These are phyloP conservation scores for Brasilioporus rufonigricans DNA, from an alignment of 768 basidiomycete species.

Conservation along the genomic window DNA sequence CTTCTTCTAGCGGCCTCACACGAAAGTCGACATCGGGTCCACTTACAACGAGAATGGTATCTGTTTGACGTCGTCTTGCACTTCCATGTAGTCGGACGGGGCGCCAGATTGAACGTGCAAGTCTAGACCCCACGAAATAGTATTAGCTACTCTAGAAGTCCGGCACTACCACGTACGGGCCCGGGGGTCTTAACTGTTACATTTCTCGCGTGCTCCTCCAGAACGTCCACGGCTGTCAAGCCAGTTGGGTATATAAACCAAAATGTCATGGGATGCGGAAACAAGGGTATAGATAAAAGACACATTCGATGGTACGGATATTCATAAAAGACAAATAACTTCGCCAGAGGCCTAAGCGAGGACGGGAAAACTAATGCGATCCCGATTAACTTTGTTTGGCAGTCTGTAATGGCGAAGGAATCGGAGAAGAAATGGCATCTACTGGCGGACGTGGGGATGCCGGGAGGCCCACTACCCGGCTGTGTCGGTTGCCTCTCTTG, in stretches of 20 bases:
- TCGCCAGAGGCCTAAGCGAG: background rate
- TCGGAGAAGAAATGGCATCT: slow-evolving; percentile 12
- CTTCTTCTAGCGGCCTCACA: slow-evolving; percentile 1
- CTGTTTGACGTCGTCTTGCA: slow-evolving; percentile 7
- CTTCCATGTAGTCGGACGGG: too few relatives aligned
- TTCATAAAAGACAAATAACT: slow-evolving; percentile 3
- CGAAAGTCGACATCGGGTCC: background rate
- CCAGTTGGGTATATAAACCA: slow-evolving; percentile 24
- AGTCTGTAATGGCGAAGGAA: slow-evolving; percentile 21
- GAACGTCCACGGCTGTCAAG: slow-evolving; percentile 4
- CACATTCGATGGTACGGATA: slow-evolving; percentile 16
- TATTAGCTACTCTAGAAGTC: too few relatives aligned
- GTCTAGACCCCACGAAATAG: too few relatives aligned
- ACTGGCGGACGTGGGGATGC: slow-evolving; percentile 35
- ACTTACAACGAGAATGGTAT: slow-evolving; percentile 48
- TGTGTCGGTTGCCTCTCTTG: slow-evolving; percentile 61
- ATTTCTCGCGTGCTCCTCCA: background rate
- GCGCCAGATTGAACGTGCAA: too few relatives aligned
- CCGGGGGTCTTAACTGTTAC: background rate
- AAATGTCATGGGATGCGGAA: slow-evolving; percentile 3
- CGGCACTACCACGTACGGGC: too few relatives aligned
- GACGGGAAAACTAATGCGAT: background rate
- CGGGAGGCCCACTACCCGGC: slow-evolving; percentile 64
- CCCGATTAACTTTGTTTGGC: slow-evolving; percentile 23
- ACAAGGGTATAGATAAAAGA: slow-evolving; percentile 29